phyloP scores from a whole-genome alignment of 2,329 filamentous ascomycete species.

The Orbilia blumenaviensis region DNA sequence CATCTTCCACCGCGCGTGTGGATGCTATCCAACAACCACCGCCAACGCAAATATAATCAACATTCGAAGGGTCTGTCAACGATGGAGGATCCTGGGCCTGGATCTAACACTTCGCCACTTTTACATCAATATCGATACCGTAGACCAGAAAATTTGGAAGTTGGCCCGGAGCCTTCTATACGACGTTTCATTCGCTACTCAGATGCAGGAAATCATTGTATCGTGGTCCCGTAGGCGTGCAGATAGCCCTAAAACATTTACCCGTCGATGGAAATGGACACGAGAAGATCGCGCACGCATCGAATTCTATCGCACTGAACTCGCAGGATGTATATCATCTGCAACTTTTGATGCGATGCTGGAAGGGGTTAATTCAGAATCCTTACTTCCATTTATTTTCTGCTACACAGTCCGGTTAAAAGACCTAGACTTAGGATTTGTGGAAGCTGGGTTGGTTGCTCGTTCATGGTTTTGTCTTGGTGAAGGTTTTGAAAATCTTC shows the following conservation, averaged over 20 bases:
- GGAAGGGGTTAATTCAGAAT: conserved; percentile 24
- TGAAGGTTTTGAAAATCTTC: neutral
- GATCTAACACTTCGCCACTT: neutral
- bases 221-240: conserved; percentile 2
- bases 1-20: neutral
- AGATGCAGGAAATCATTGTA: neutral
- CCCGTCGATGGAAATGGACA: conserved; percentile 6
- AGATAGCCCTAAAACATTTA: neutral
- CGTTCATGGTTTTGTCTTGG: neutral
- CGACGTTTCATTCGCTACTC: neutral
- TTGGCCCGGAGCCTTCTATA: neutral
- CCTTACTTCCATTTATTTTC: conserved; percentile 7
- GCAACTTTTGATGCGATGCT: conserved; percentile 12
- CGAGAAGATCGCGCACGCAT: neutral
- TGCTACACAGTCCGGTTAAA: neutral
- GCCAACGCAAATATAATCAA: conserved; percentile 10
- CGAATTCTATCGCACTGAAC: neutral
- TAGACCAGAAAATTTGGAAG: neutral
- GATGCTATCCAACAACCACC: neutral
- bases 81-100: neutral
- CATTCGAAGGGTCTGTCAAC: neutral
- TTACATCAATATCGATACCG: neutral
- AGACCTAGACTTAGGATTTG: neutral
- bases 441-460: neutral
- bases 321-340: neutral